Conservation (phyloP, 2,329 filamentous ascomycete species). For the Beauveria asiatica region DNA sequence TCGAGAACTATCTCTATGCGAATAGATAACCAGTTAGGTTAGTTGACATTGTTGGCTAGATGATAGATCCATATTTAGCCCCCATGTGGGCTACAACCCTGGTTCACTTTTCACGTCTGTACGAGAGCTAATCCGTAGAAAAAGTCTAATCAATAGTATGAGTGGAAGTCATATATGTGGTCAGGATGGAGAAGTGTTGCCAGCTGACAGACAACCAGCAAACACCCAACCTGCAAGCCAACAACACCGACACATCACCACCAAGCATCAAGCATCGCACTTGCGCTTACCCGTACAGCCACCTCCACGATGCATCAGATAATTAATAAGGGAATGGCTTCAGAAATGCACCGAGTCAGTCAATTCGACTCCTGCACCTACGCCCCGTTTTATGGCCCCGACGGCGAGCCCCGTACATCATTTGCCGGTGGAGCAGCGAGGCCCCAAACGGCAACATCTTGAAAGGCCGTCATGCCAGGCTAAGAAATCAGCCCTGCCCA, state of each 20-base stretch:
- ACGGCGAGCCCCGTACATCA: not conserved
- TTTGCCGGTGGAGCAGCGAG: not conserved
- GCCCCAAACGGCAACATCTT: not conserved
- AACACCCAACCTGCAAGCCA: not conserved
- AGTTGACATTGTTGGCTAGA: no score
- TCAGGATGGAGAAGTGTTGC: not conserved
- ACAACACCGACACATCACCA: not conserved
- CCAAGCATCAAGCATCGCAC: not conserved
- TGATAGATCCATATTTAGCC: no score
- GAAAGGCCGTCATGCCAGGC: not conserved
- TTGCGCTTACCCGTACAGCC: not conserved
- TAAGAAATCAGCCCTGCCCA: not conserved
- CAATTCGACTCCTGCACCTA: not conserved
- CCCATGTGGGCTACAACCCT: no score
- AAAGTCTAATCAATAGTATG: no score
- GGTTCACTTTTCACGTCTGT: no score
- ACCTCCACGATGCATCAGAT: not conserved
- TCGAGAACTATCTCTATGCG: no score
- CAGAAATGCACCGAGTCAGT: not conserved
- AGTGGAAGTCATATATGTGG: no score
- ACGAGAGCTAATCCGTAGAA: not conserved
- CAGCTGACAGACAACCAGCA: not conserved
- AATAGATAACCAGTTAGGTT: no score
- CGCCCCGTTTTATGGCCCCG: not conserved
- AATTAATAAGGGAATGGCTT: not conserved